Percentiles rank a stretch among this genome's conserved stretches.
Conservation (phyloP, 2,329 filamentous ascomycete species). For the Fusarium buxicola region DNA sequence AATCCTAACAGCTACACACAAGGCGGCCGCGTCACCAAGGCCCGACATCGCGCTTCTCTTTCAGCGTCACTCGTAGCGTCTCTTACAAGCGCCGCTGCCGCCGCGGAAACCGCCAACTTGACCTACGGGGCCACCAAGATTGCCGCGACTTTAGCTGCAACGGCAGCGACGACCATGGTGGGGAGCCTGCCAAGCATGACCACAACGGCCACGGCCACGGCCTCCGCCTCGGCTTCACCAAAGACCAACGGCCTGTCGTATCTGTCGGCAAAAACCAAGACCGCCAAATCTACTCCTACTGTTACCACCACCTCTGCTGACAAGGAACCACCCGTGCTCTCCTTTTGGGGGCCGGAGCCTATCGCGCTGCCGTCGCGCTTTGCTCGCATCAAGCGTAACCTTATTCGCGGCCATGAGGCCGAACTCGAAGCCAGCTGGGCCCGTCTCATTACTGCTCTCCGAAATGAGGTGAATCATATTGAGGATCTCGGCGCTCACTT, state of each 20-base stretch:
- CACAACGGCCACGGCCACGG: slow-evolving; percentile 25
- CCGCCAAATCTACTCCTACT: slow-evolving; percentile 21
- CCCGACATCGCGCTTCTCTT: slow-evolving; percentile 37
- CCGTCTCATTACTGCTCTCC: slow-evolving; percentile 63
- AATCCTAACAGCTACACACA: slow-evolving; percentile 36
- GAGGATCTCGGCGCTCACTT: slow-evolving; percentile 61
- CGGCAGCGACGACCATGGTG: slow-evolving; percentile 20
- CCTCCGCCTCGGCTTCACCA: slow-evolving; percentile 29
- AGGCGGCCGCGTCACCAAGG: slow-evolving; percentile 45
- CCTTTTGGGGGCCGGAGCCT: slow-evolving; percentile 68
- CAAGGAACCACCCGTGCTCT: slow-evolving; percentile 64
- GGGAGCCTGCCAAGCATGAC: slow-evolving; percentile 29
- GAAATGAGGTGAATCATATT: slow-evolving; percentile 64
- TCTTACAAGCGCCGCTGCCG: slow-evolving; percentile 33
- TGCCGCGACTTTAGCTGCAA: slow-evolving; percentile 33
- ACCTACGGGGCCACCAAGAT: slow-evolving; percentile 38
- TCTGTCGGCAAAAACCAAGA: slow-evolving; percentile 18
- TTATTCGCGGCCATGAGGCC: slow-evolving; percentile 66
- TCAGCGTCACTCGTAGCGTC: slow-evolving; percentile 38
- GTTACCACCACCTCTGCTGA: slow-evolving; percentile 33
- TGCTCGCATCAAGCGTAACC: slow-evolving; percentile 65
- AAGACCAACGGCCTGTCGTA: slow-evolving; percentile 25
- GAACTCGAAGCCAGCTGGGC: slow-evolving; percentile 66
- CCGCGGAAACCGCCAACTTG: slow-evolving; percentile 37
- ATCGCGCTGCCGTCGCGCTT: slow-evolving; percentile 70